phyloP scores from a whole-genome alignment of 2,329 filamentous ascomycete genomes.

The Corniculantispora saksenae region DNA sequence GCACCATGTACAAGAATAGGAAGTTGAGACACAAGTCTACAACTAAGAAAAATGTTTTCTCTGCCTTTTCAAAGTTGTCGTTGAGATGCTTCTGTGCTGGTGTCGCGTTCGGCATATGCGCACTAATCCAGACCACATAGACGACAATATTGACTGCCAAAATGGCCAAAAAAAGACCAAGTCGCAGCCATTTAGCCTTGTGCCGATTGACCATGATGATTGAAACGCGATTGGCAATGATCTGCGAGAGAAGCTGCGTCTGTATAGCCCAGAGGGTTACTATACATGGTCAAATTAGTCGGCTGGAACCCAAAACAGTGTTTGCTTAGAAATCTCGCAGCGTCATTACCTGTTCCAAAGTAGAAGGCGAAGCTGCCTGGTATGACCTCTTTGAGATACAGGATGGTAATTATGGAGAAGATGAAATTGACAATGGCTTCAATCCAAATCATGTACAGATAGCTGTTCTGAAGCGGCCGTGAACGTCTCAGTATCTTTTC shows the following conservation, averaged over 20 bases:
- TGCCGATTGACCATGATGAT: constrained; percentile 41
- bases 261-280: constrained; percentile 27
- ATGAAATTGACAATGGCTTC: constrained; percentile 9
- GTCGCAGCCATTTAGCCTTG: constrained; percentile 36
- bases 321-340: background rate
- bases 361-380: background rate
- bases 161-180: constrained; percentile 36
- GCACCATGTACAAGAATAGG: constrained; percentile 50
- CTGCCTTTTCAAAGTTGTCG: constrained; percentile 26
- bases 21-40: constrained; percentile 51
- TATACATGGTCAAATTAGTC: background rate
- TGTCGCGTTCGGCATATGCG: constrained; percentile 29
- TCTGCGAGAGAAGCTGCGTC: constrained; percentile 45
- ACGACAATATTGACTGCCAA: constrained; percentile 40
- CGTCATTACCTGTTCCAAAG: background rate
- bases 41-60: constrained; percentile 50
- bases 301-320: background rate
- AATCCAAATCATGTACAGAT: constrained; percentile 16
- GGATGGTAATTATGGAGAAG: constrained; percentile 10
- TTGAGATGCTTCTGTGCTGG: constrained; percentile 21
- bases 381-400: constrained; percentile 11
- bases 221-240: constrained; percentile 46
- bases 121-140: constrained; percentile 41
- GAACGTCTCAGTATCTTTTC: constrained; percentile 23
- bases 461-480: constrained; percentile 22